A percentile compares a stretch with the other conserved stretches of the same genome.
These are phyloP conservation scores for Venturiaceae sp. DNA, from an alignment of 2,329 filamentous ascomycete species.

Conservation along the genomic window DNA sequence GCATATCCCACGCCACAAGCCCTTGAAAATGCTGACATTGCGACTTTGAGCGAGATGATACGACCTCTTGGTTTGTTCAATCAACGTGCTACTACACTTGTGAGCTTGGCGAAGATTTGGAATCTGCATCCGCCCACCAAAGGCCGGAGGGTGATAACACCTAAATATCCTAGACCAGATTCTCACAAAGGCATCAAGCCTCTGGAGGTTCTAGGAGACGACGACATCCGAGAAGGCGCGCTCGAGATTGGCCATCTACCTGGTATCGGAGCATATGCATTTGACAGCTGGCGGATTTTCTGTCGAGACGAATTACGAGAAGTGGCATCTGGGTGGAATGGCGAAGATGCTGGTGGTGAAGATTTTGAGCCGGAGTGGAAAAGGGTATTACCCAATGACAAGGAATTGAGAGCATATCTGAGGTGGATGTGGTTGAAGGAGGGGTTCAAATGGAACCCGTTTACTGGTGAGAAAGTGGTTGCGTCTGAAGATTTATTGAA, in stretches of 20 bases:
- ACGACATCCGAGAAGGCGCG: slow-evolving; percentile 36
- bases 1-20: slow-evolving; percentile 56
- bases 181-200: slow-evolving; percentile 35
- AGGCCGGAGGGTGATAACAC: slow-evolving; percentile 46
- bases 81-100: slow-evolving; percentile 57
- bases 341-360: slow-evolving; percentile 30
- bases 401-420: slow-evolving; percentile 79
- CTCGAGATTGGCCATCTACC: slow-evolving; percentile 87
- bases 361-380: slow-evolving; percentile 82
- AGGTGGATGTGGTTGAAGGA: slow-evolving; percentile 89
- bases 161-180: slow-evolving; percentile 43
- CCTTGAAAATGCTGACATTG: slow-evolving; percentile 48
- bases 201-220: slow-evolving; percentile 34
- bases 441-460: slow-evolving; percentile 71
- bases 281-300: slow-evolving; percentile 91
- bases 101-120: slow-evolving; percentile 63
- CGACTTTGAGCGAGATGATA: slow-evolving; percentile 54
- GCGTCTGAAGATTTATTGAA: slow-evolving; percentile 43
- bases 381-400: slow-evolving; percentile 71
- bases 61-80: slow-evolving; percentile 61
- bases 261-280: slow-evolving; percentile 64
- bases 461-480: slow-evolving; percentile 53
- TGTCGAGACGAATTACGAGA: slow-evolving; percentile 70
- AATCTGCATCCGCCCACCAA: slow-evolving; percentile 50
- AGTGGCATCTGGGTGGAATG: slow-evolving; percentile 56